Conservation (phyloP, 73 alveolate genomes). For the Tetrahymena elliotti region DNA sequence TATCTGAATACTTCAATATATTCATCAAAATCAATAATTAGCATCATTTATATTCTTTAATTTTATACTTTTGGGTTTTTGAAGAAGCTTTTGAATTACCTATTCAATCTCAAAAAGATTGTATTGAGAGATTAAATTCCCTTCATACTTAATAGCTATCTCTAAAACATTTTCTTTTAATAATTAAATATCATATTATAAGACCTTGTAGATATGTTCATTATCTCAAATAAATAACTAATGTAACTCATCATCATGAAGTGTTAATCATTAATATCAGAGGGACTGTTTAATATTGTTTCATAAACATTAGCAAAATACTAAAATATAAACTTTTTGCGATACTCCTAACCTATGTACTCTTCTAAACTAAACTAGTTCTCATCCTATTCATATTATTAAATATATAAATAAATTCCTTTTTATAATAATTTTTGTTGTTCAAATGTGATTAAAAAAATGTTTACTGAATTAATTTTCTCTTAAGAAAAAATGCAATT, state of each 20-base stretch:
- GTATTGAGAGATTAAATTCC: not conserved
- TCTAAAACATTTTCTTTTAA: not conserved
- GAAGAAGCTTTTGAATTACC: not conserved
- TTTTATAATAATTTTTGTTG: no score
- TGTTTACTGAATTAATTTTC: no score
- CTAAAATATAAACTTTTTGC: not conserved
- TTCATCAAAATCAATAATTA: not conserved
- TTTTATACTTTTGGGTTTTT: not conserved
- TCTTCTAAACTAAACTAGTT: not conserved
- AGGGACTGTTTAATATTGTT: not conserved
- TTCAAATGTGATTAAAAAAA: no score
- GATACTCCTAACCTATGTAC: not conserved
- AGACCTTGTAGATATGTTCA: not conserved
- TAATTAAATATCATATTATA: not conserved
- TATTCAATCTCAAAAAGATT: not conserved
- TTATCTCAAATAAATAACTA: not conserved
- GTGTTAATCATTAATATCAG: not conserved
- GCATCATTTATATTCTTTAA: not conserved
- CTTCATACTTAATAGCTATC: not conserved
- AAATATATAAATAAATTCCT: not conserved
- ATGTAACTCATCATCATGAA: not conserved
- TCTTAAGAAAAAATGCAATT: no score
- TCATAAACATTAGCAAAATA: not conserved
- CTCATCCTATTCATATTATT: not conserved
- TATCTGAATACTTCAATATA: not conserved